These are phyloP conservation scores for Forsythia suspensa DNA, from an alignment of 257 asterid genomes.

Conservation along the genomic window DNA sequence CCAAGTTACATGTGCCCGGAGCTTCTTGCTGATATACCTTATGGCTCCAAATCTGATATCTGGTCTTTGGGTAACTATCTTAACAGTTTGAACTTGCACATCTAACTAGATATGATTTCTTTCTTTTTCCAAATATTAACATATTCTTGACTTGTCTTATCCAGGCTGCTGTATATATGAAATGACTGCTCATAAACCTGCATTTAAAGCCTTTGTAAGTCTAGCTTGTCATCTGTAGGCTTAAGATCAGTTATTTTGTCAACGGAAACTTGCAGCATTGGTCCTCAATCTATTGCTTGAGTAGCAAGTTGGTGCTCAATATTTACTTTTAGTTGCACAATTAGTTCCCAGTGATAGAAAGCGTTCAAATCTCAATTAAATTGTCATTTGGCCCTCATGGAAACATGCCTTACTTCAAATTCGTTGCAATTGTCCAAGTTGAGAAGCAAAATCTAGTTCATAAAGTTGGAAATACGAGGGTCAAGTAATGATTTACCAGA, in stretches of 20 bases:
- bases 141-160: conserved; percentile 10
- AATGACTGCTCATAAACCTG: conserved; percentile 82
- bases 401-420: not conserved
- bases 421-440: not conserved
- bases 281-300: too few relatives aligned
- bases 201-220: conserved; percentile 97
- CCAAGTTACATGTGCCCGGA: conserved; percentile 99
- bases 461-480: too few relatives aligned
- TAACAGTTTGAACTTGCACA: conserved; percentile 10
- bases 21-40: conserved; percentile 99
- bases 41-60: conserved; percentile 94
- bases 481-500: too few relatives aligned
- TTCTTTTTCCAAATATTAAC: conserved; percentile 17
- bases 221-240: conserved; percentile 1
- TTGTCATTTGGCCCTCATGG: not conserved
- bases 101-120: conserved; percentile 14
- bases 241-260: not conserved
- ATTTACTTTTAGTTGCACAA: too few relatives aligned
- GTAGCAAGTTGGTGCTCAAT: too few relatives aligned
- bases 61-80: conserved; percentile 84
- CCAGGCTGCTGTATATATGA: conserved; percentile 93
- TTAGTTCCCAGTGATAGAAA: too few relatives aligned
- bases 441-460: not conserved
- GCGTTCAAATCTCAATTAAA: too few relatives aligned
- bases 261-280: not conserved